A percentile compares a stretch with the other conserved stretches of the same genome.
These are phyloP conservation scores for Clarireedia hainanense DNA, from an alignment of 2,329 filamentous ascomycete genomes.

Conservation along the genomic window DNA sequence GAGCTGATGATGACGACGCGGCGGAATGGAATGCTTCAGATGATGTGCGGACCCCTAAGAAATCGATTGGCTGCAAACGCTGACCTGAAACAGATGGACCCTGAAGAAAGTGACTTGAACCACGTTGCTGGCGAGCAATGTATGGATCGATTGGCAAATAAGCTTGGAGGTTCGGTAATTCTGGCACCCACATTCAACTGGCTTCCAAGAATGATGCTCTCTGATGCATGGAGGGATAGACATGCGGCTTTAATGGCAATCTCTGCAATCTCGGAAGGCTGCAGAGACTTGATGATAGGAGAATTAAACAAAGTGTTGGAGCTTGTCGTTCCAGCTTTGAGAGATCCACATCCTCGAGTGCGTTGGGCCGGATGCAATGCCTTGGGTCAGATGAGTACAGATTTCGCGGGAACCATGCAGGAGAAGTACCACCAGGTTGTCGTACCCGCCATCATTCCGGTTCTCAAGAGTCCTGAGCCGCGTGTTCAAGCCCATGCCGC, in stretches of 20 bases:
- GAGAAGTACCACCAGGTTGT: conserved; percentile 86
- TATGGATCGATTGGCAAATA: conserved; percentile 96
- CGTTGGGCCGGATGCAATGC: conserved; percentile 97
- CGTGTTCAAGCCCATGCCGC: conserved; percentile 95
- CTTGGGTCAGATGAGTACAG: conserved; percentile 98
- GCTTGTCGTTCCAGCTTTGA: conserved; percentile 84
- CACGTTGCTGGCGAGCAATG: conserved; percentile 97
- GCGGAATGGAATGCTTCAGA: conserved; percentile 88
- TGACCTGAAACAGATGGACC: conserved; percentile 58
- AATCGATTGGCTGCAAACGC: conserved; percentile 6
- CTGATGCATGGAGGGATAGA: conserved; percentile 86
- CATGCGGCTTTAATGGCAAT: conserved; percentile 98
- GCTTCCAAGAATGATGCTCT: conserved; percentile 97
- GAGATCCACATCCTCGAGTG: conserved; percentile 86
- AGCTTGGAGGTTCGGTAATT: conserved; percentile 89
- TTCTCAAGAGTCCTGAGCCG: conserved; percentile 81
- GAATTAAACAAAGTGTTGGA: conserved; percentile 92
- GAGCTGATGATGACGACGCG: conserved; percentile 88
- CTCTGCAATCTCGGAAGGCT: conserved; percentile 95
- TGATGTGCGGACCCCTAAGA: conserved; percentile 48
- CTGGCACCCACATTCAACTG: conserved; percentile 91
- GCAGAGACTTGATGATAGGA: conserved; percentile 88
- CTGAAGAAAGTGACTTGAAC: conserved; percentile 93
- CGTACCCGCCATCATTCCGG: conserved; percentile 84
- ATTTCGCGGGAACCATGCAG: conserved; percentile 97